These are phyloP conservation scores for Tuber borchii DNA, from an alignment of 495 filamentous ascomycete species.

Conservation along the genomic window DNA sequence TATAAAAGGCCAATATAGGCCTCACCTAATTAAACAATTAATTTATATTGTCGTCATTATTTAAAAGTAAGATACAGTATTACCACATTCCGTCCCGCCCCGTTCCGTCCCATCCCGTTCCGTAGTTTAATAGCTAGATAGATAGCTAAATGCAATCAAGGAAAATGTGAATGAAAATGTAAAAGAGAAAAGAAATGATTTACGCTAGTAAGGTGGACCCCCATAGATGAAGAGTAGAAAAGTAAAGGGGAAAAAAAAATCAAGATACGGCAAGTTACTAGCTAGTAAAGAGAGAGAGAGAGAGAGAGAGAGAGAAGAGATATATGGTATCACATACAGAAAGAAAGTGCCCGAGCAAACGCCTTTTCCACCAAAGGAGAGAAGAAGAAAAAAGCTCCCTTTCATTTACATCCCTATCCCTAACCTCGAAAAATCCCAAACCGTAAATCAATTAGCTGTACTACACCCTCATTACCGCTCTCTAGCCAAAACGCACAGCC, in stretches of 20 bases:
- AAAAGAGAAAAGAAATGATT: background rate
- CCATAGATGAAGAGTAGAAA: background rate
- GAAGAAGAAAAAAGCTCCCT: background rate
- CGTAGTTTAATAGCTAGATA: background rate
- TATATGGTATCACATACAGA: background rate
- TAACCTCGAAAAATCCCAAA: slow-evolving; percentile 2
- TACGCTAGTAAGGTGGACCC: background rate
- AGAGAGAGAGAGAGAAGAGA: background rate
- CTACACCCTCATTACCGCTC: background rate
- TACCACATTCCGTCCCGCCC: background rate
- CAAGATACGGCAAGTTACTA: background rate
- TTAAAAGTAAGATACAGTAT: background rate
- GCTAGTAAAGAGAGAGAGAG: background rate
- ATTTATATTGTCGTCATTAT: background rate
- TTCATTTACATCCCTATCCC: background rate
- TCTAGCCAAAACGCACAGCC: background rate
- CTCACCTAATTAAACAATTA: background rate
- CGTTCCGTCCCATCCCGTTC: background rate
- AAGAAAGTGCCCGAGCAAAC: background rate
- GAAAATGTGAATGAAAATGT: background rate
- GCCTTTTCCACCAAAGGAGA: background rate
- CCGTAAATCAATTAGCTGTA: background rate
- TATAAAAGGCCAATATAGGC: background rate
- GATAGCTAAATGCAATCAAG: background rate
- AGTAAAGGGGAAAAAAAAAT: background rate